Percentiles rank a stretch among this genome's conserved stretches.
These are phyloP conservation scores for Chlamydomonas asymmetrica DNA, from an alignment of 139 green algal species.

Conservation along the genomic window DNA sequence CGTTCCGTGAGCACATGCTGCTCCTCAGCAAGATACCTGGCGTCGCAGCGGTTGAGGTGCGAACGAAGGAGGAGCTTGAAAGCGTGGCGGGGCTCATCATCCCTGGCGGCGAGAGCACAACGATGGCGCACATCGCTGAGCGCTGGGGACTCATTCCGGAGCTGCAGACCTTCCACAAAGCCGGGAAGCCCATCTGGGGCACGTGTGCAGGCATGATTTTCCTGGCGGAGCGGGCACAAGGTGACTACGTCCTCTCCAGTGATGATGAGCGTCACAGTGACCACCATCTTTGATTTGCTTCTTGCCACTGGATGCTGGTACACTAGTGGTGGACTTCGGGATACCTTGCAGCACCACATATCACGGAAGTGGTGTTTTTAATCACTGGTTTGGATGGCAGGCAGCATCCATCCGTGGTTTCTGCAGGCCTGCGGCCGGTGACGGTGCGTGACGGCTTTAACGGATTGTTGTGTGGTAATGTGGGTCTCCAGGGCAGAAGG, in stretches of 20 bases:
- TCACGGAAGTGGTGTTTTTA: no score
- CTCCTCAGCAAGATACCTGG: constrained; percentile 58
- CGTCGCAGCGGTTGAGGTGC: constrained; percentile 82
- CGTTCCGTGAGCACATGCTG: constrained; percentile 88
- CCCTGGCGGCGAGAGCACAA: constrained; percentile 92
- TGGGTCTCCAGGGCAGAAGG: constrained; percentile 79
- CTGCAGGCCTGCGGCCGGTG: background rate
- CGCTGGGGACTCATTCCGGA: constrained; percentile 83
- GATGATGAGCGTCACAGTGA: no score
- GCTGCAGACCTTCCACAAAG: constrained; percentile 68
- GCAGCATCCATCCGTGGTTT: background rate
- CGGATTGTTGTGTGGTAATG: no score
- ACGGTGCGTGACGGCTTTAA: no score
- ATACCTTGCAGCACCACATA: no score
- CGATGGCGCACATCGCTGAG: constrained; percentile 90
- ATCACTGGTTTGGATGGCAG: no score
- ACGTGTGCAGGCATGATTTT: constrained; percentile 99
- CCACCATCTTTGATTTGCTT: no score
- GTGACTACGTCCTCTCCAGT: no score
- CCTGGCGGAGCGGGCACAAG: constrained; percentile 79
- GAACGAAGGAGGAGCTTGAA: constrained; percentile 79
- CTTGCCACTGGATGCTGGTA: no score
- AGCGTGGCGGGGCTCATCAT: constrained; percentile 87
- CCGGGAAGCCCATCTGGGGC: constrained; percentile 89
- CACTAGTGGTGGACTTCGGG: no score